Evolutionary conservation across 2,329 filamentous ascomycete species (phyloP), one percentile per base, ranked within the genome.

Genomic region (Penicillium frequentans): DNA sequence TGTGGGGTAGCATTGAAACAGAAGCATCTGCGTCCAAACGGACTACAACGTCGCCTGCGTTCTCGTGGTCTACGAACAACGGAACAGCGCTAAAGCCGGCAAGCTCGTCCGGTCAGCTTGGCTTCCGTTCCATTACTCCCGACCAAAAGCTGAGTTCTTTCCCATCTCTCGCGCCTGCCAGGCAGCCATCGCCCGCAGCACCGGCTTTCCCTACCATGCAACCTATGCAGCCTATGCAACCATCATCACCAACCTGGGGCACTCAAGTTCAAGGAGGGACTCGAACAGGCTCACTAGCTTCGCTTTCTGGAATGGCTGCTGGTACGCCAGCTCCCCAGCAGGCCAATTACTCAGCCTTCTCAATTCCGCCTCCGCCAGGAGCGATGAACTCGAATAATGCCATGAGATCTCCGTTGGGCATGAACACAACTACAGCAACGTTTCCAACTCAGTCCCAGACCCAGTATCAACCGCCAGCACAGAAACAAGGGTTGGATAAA

Each of bases 401-500:
- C 26, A 58, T 59, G 39, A 59, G 60, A 52, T 49, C 61, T 24
- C 54, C 63, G 13, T 53, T 50, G 24, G 49, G 39, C 50, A 58
- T 54, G 44, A 60, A 52, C 27, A 52, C 53, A 16, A 54, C 64
- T 19, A 56, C 64, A 10, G 58, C 59, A 31, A 61, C 70, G 44
- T 70, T 73, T 43, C 61, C 58, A 35, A 65, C 59, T 37, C 64
- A 64, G 24, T 64, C 61, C 29, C 63, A 62, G 19, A 65, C 64
- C 52, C 55, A 54, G 16, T 53, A 61, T n/a, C 63, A 68, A 49
- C 59, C 66, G 19, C 58, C 57, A 29, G 62, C 68, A 52, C 73
- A 65, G 59, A 75, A 70, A 60, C 69, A 70, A 54, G 82, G 82
- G 1, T 66, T 85, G 56, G 82, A 84, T 69, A 82, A 81, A 58